A percentile compares a stretch with the other conserved stretches of the same genome.
These are phyloP conservation scores for Xerocomellus chrysenteron DNA, from an alignment of 768 basidiomycete genomes.

Conservation along the genomic window DNA sequence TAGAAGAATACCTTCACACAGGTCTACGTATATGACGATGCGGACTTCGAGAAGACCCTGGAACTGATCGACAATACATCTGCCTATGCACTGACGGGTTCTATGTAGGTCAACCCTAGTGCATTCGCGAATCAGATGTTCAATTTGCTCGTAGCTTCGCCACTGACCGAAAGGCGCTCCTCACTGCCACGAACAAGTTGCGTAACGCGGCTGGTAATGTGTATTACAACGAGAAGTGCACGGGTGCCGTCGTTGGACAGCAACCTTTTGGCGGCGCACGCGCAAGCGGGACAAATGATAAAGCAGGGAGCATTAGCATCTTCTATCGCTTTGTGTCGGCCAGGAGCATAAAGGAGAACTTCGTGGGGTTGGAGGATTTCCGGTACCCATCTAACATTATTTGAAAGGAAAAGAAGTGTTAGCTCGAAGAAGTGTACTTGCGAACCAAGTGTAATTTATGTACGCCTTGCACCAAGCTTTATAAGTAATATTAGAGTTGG, in stretches of 20 bases:
- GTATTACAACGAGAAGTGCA: conserved; percentile 98
- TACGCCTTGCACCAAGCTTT: background rate
- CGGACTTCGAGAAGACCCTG: conserved; percentile 80
- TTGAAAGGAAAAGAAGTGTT: conserved; percentile 30
- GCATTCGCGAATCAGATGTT: conserved; percentile 7
- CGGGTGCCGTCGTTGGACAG: conserved; percentile 95
- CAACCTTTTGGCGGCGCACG: conserved; percentile 97
- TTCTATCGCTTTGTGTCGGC: conserved; percentile 83
- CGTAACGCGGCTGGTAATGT: conserved; percentile 94
- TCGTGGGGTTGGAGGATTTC: conserved; percentile 78
- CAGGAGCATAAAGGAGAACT: conserved; percentile 96
- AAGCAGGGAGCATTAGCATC: conserved; percentile 82
- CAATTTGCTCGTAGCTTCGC: conserved; percentile 61
- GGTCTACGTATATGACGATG: conserved; percentile 89
- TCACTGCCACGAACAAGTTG: conserved; percentile 76
- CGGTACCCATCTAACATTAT: conserved; percentile 85
- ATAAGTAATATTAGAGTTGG: too few species aligned
- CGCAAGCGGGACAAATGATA: conserved; percentile 95
- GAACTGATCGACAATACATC: conserved; percentile 86
- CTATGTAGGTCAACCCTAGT: conserved; percentile 60
- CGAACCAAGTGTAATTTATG: background rate
- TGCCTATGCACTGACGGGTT: conserved; percentile 89
- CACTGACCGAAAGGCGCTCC: conserved; percentile 73
- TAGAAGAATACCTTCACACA: conserved; percentile 27
- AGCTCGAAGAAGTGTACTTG: background rate